phyloP scores from a whole-genome alignment of 2,329 filamentous ascomycete species.

The Sporothrix globosa region DNA sequence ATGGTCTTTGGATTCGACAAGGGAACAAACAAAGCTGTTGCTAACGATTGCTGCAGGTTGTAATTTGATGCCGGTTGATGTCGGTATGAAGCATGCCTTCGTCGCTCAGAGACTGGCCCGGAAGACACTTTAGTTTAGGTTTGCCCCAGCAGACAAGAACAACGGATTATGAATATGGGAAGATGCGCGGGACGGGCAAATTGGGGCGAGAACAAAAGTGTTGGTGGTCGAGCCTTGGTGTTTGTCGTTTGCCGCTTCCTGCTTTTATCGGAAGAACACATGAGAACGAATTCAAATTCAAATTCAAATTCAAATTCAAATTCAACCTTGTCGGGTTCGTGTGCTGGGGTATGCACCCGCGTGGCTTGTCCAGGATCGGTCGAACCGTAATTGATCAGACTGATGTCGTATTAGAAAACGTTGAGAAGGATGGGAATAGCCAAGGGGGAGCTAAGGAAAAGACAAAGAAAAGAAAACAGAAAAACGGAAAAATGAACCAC shows the following conservation, averaged over 20 bases:
- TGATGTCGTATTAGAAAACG: background rate
- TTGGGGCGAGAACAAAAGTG: background rate
- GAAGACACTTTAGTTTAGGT: no score
- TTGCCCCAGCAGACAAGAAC: no score
- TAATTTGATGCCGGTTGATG: no score
- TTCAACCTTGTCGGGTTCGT: slow-evolving; percentile 22
- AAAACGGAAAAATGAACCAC: background rate
- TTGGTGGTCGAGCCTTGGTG: background rate
- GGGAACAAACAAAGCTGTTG: no score
- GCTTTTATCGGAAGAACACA: background rate
- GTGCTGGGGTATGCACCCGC: background rate
- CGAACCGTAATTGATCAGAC: background rate
- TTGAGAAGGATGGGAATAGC: background rate
- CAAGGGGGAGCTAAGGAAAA: background rate
- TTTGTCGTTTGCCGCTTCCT: background rate
- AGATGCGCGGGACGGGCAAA: background rate
- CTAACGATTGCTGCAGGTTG: no score
- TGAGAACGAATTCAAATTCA: no score
- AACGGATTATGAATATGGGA: slow-evolving; percentile 10
- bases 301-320: background rate
- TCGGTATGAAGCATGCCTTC: no score
- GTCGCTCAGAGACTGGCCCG: no score
- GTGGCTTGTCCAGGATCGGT: slow-evolving; percentile 16
- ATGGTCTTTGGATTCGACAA: background rate
- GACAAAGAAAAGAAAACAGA: background rate